Conservation (phyloP, 2,329 filamentous ascomycete genomes). For the Monosporascus ibericus region DNA sequence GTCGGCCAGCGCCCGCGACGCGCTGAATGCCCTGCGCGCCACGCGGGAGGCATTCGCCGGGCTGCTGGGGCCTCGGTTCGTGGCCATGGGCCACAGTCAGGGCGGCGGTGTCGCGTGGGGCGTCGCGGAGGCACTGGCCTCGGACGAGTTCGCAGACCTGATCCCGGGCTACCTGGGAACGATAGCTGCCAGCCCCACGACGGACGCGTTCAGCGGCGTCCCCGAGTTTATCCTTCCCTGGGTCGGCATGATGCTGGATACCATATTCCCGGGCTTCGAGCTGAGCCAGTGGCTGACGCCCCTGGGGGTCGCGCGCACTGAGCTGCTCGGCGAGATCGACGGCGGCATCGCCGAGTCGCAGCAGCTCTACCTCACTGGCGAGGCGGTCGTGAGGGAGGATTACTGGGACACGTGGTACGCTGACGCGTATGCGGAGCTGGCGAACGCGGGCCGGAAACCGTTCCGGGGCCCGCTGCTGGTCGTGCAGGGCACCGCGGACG, state of each 20-base stretch:
- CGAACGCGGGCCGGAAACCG: slow-evolving; percentile 22
- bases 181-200: slow-evolving; percentile 24
- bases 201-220: slow-evolving; percentile 12
- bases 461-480: slow-evolving; percentile 31
- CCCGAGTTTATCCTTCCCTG: slow-evolving; percentile 10
- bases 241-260: slow-evolving; percentile 13
- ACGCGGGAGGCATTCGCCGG: slow-evolving; percentile 34
- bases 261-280: slow-evolving; percentile 22
- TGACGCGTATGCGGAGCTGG: slow-evolving; percentile 16
- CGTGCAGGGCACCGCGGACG: slow-evolving; percentile 26
- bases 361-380: slow-evolving; percentile 9
- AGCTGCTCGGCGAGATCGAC: slow-evolving; percentile 13
- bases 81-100: slow-evolving; percentile 40
- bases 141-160: slow-evolving; percentile 22
- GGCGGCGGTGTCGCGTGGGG: slow-evolving; percentile 39
- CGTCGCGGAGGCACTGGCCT: slow-evolving; percentile 21
- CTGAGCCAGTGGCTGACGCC: slow-evolving; percentile 21
- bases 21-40: slow-evolving; percentile 35
- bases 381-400: slow-evolving; percentile 6
- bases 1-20: slow-evolving; percentile 34
- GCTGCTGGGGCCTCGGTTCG: slow-evolving; percentile 29
- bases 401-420: slow-evolving; percentile 16
- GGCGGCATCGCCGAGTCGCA: slow-evolving; percentile 11
- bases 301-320: slow-evolving; percentile 12
- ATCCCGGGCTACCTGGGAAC: slow-evolving; percentile 31